Percentiles rank a stretch among this genome's conserved stretches.
Evolutionary conservation across 225 moss, liverwort and hornwort genomes (phyloP).

Genomic region (Polytrichum formosum): DNA sequence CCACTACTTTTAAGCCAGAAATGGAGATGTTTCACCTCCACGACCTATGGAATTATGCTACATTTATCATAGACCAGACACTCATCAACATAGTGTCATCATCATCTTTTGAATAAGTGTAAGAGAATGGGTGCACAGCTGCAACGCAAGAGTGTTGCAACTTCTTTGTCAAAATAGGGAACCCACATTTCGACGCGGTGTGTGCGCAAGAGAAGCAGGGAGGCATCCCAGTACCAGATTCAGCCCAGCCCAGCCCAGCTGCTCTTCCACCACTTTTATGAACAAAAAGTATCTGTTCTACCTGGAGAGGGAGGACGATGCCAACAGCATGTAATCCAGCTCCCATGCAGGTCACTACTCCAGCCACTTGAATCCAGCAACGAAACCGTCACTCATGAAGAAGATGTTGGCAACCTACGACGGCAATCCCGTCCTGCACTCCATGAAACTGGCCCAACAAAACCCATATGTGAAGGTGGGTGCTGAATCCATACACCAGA

Average conservation of each 20-base stretch:
- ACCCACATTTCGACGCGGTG: constrained; percentile 20
- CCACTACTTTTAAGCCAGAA: constrained; percentile 28
- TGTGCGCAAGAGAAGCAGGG: constrained; percentile 4
- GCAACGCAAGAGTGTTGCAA: constrained; percentile 12
- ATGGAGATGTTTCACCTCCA: constrained; percentile 25
- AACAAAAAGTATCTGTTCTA: constrained; percentile 3
- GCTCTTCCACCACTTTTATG: too few relatives aligned
- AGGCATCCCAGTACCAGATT: not conserved
- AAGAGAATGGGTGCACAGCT: constrained; percentile 19
- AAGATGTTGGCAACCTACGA: not conserved
- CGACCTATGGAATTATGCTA: constrained; percentile 38
- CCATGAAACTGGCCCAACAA: constrained; percentile 32
- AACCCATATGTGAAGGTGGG: constrained; percentile 20
- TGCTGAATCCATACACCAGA: constrained; percentile 46
- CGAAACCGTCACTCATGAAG: constrained; percentile 6
- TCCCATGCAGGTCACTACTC: constrained; percentile 1
- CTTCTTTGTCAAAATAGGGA: constrained; percentile 8
- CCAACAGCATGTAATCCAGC: not conserved
- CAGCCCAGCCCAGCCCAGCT: not conserved
- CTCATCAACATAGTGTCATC: too few relatives aligned
- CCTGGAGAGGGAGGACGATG: not conserved
- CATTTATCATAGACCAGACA: constrained; percentile 2
- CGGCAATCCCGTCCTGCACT: constrained; percentile 1
- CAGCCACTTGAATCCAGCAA: constrained; percentile 8
- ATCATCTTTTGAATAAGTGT: constrained; percentile 23